These are phyloP conservation scores for Neocucurbitaria cava DNA, from an alignment of 2,329 filamentous ascomycete species.

Conservation along the genomic window DNA sequence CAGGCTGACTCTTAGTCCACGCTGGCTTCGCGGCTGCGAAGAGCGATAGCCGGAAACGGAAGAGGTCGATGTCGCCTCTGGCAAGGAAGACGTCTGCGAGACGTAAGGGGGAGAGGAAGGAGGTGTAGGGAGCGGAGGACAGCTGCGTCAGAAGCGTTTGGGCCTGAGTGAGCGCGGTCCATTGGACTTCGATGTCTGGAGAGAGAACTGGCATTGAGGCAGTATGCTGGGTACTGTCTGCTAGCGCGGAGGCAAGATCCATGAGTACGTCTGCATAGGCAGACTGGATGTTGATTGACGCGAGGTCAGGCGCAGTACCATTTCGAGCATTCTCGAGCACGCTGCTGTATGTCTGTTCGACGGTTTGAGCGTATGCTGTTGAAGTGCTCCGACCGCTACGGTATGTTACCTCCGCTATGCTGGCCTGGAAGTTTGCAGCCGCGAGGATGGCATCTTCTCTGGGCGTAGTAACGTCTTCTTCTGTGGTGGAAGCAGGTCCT, in stretches of 20 bases:
- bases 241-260: slow-evolving; percentile 59
- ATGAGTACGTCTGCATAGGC: slow-evolving; percentile 65
- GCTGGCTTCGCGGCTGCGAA: slow-evolving; percentile 30
- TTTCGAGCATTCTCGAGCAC: slow-evolving; percentile 53
- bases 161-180: slow-evolving; percentile 41
- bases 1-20: slow-evolving; percentile 41
- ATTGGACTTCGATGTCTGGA: slow-evolving; percentile 34
- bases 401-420: slow-evolving; percentile 65
- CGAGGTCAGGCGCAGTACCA: slow-evolving; percentile 57
- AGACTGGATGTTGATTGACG: slow-evolving; percentile 60
- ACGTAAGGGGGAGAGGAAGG: slow-evolving; percentile 28
- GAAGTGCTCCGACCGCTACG: slow-evolving; percentile 58
- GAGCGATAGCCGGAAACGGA: slow-evolving; percentile 41
- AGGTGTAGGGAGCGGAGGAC: slow-evolving; percentile 19
- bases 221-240: slow-evolving; percentile 29
- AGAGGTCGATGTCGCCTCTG: slow-evolving; percentile 42
- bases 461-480: slow-evolving; percentile 47
- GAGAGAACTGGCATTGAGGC: slow-evolving; percentile 16
- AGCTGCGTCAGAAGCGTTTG: slow-evolving; percentile 39
- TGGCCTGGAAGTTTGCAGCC: slow-evolving; percentile 63
- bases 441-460: slow-evolving; percentile 62
- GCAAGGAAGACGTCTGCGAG: slow-evolving; percentile 43
- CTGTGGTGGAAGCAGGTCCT: slow-evolving; percentile 19
- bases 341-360: slow-evolving; percentile 44
- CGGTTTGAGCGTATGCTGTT: slow-evolving; percentile 59